phyloP scores from a whole-genome alignment of 148 eudicot genomes.

The Camellia sinensis region DNA sequence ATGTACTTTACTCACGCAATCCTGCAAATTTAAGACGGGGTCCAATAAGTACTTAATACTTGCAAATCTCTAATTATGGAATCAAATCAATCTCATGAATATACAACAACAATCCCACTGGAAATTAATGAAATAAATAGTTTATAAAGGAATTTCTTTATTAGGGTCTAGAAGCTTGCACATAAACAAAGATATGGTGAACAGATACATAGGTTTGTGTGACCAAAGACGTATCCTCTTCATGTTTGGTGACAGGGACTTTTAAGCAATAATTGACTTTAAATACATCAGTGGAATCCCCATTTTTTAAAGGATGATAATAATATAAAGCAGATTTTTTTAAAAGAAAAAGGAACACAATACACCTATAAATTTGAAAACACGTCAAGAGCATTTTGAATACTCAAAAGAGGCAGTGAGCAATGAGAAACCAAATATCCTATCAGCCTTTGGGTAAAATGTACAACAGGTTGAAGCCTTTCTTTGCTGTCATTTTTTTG shows the following conservation, averaged over 20 bases:
- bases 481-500: constrained; percentile 59
- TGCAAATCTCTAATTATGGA: not conserved
- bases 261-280: constrained; percentile 6
- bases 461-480: constrained; percentile 53
- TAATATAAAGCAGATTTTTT: not conserved
- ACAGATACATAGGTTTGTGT: not conserved
- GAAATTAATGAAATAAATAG: not conserved
- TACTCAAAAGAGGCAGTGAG: constrained; percentile 15
- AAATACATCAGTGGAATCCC: not conserved
- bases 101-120: not conserved
- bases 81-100: not conserved
- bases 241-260: not conserved
- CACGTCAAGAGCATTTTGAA: not conserved
- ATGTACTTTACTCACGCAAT: not conserved
- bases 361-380: constrained; percentile 12
- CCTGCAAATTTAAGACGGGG: not conserved
- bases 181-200: not conserved
- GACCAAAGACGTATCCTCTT: no score
- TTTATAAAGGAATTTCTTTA: not conserved
- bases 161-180: not conserved
- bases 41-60: not conserved
- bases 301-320: not conserved
- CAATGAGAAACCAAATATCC: constrained; percentile 13
- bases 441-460: constrained; percentile 21
- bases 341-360: not conserved